Conservation (phyloP, 192 early-diverging fungal species). For the Oehlia diaphana region DNA sequence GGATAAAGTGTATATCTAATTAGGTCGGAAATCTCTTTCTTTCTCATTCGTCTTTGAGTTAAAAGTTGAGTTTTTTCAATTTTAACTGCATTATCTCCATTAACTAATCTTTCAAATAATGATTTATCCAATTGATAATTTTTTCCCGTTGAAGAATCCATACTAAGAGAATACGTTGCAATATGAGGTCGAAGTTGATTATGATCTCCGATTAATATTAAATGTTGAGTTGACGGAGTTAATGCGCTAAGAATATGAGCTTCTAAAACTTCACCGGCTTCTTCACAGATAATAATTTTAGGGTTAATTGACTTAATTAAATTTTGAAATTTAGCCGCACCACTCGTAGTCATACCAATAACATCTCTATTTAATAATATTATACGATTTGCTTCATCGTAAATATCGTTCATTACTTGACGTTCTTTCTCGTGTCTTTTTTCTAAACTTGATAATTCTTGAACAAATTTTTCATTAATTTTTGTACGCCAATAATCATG, state of each 20-base stretch:
- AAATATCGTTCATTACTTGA: conserved; percentile 32
- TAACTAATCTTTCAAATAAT: conserved; percentile 51
- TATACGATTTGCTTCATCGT: conserved; percentile 34
- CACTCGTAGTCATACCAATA: conserved; percentile 62
- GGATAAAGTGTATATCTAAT: conserved; percentile 51
- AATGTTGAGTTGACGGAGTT: conserved; percentile 47
- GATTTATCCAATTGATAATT: conserved; percentile 46
- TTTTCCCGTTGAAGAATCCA: conserved; percentile 37
- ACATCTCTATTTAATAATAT: conserved; percentile 39
- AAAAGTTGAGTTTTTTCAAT: conserved; percentile 3
- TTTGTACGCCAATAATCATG: conserved; percentile 38
- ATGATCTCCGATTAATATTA: conserved; percentile 57
- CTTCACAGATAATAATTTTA: conserved; percentile 56
- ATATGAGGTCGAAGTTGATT: conserved; percentile 22
- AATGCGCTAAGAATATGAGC: conserved; percentile 54
- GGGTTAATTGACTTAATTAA: conserved; percentile 38
- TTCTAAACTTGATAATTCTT: conserved; percentile 24
- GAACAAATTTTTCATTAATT: conserved; percentile 33
- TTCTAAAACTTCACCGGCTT: conserved; percentile 60
- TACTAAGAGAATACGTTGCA: conserved; percentile 21
- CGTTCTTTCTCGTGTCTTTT: background rate
- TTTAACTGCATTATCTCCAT: conserved; percentile 8
- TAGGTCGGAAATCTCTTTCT: conserved; percentile 44
- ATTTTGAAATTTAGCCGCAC: conserved; percentile 54
- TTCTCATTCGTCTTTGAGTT: conserved; percentile 56